A percentile compares a stretch with the other conserved stretches of the same genome.
Conservation (phyloP, 257 asterid species). For the Haberlea rhodopensis region DNA sequence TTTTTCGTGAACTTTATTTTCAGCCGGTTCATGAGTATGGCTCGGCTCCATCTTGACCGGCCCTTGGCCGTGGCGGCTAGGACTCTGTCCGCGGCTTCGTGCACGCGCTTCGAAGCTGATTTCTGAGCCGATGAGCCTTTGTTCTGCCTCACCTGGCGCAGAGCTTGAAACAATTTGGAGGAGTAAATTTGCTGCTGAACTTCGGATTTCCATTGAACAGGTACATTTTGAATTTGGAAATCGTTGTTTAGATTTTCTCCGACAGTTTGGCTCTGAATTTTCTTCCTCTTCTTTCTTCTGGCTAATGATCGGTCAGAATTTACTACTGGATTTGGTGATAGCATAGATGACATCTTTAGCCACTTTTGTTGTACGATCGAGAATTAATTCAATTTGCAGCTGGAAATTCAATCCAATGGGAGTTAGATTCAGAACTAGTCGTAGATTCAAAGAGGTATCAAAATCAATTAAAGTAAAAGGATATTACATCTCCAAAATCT, state of each 20-base stretch:
- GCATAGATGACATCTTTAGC: slow-evolving; percentile 31
- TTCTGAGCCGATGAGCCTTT: slow-evolving; percentile 27
- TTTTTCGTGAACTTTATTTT: slow-evolving; percentile 77
- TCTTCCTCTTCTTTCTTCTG: slow-evolving; percentile 52
- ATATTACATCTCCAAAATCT: not conserved
- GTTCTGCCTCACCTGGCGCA: slow-evolving; percentile 57
- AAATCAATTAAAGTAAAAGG: slow-evolving; percentile 17
- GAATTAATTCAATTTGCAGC: slow-evolving; percentile 26
- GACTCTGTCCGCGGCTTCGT: too few species aligned
- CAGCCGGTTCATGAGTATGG: slow-evolving; percentile 64
- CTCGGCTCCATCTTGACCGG: slow-evolving; percentile 88
- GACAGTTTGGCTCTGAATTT: slow-evolving; percentile 29
- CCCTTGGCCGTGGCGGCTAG: slow-evolving; percentile 89
- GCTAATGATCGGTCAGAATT: slow-evolving; percentile 45
- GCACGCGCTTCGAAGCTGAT: too few species aligned
- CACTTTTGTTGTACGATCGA: not conserved
- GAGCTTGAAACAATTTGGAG: slow-evolving; percentile 74
- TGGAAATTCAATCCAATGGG: slow-evolving; percentile 42
- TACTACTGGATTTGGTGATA: slow-evolving; percentile 36
- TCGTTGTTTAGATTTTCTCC: slow-evolving; percentile 18
- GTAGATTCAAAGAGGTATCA: slow-evolving; percentile 29
- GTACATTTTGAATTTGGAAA: slow-evolving; percentile 8
- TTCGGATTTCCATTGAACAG: slow-evolving; percentile 67
- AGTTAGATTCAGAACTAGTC: slow-evolving; percentile 29
- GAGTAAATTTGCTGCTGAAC: slow-evolving; percentile 79